Percentiles rank a stretch among this genome's conserved stretches.
phyloP scores from a whole-genome alignment of 2,329 filamentous ascomycete species.

The Chrysoporthe deuterocubensis region DNA sequence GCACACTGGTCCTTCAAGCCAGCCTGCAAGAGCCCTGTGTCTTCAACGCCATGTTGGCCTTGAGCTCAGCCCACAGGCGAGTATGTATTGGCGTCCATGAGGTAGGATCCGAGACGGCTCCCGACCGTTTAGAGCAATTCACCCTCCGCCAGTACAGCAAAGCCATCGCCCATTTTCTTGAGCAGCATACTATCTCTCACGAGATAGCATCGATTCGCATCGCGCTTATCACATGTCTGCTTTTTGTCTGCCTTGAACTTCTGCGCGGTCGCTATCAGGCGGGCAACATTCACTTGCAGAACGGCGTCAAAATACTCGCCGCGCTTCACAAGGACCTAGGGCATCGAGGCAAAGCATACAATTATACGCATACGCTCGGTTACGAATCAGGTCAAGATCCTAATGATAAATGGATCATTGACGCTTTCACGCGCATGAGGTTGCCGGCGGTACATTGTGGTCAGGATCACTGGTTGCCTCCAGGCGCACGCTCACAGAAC shows the following conservation, averaged over 20 bases:
- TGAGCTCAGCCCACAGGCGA: conserved; percentile 41
- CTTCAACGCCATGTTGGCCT: conserved; percentile 44
- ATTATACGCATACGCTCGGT: neutral
- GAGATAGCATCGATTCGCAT: conserved; percentile 38
- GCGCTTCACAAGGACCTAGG: conserved; percentile 31
- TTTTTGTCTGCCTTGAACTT: conserved; percentile 42
- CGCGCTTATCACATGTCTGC: conserved; percentile 43
- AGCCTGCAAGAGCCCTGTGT: conserved; percentile 43
- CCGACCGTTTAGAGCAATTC: conserved; percentile 32
- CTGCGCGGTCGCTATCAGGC: conserved; percentile 42
- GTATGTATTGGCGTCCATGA: conserved; percentile 4
- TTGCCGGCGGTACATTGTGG: conserved; percentile 38
- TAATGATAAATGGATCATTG: conserved; percentile 48
- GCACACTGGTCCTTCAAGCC: conserved; percentile 42
- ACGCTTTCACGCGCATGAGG: conserved; percentile 42
- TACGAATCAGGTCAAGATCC: neutral
- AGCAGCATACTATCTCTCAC: neutral
- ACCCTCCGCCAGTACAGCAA: conserved; percentile 42
- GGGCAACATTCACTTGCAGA: conserved; percentile 47
- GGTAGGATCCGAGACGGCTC: conserved; percentile 13
- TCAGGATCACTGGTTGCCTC: conserved; percentile 27
- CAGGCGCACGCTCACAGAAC: neutral
- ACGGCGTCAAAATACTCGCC: conserved; percentile 45
- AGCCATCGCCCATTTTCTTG: conserved; percentile 43
- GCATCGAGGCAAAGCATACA: conserved; percentile 6